These are phyloP conservation scores for Hirsutella rhossiliensis DNA, from an alignment of 2,329 filamentous ascomycete species.

Conservation along the genomic window DNA sequence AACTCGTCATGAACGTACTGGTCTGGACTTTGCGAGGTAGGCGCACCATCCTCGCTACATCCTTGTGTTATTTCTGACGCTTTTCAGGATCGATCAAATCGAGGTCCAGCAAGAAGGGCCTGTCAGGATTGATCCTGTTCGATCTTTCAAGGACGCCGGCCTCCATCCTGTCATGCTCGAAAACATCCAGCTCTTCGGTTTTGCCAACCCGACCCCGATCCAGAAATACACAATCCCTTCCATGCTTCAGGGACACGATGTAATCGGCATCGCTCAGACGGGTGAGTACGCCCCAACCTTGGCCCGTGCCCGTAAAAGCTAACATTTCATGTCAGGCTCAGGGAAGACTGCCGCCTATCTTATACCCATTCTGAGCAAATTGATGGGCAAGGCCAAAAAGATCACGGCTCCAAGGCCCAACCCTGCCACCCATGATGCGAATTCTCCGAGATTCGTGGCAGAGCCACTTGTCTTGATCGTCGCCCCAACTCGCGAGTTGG, in stretches of 20 bases:
- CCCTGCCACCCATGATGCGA: constrained; percentile 39
- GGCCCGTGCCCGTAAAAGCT: not conserved
- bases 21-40: constrained; percentile 53
- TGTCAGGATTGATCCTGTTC: constrained; percentile 35
- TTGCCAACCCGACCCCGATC: constrained; percentile 67
- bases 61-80: constrained; percentile 10
- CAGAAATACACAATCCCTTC: constrained; percentile 78
- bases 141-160: constrained; percentile 60
- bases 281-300: constrained; percentile 41
- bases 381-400: constrained; percentile 95
- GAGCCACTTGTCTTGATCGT: constrained; percentile 84
- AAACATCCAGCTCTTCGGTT: constrained; percentile 65
- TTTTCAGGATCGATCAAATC: constrained; percentile 39
- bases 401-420: constrained; percentile 68
- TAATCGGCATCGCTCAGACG: constrained; percentile 86
- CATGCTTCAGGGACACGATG: constrained; percentile 62
- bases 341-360: constrained; percentile 94
- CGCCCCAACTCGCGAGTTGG: constrained; percentile 78
- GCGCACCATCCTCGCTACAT: constrained; percentile 12
- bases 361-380: constrained; percentile 73
- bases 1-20: constrained; percentile 34
- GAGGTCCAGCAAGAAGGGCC: constrained; percentile 45
- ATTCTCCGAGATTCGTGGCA: constrained; percentile 44
- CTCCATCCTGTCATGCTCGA: constrained; percentile 73
- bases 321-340: constrained; percentile 48